phyloP scores from a whole-genome alignment of 805 yeast genomes.

The Schwanniomyces yamadae region DNA sequence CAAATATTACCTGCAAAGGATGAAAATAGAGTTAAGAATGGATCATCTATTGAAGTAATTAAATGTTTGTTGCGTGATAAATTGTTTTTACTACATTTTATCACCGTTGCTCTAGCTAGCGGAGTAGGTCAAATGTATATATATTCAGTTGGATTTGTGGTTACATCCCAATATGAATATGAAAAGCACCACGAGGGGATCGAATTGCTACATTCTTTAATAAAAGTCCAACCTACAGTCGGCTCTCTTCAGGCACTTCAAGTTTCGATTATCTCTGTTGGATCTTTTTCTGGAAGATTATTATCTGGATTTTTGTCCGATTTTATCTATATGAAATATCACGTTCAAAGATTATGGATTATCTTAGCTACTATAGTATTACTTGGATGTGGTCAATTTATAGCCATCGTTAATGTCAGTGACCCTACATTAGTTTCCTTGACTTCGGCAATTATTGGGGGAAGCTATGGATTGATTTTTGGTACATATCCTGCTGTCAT shows the following conservation, averaged over 20 bases:
- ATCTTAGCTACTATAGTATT: slow-evolving; percentile 44
- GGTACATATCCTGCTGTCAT: slow-evolving; percentile 76
- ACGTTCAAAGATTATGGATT: slow-evolving; percentile 67
- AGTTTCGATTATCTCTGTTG: slow-evolving; percentile 63
- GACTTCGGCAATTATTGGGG: slow-evolving; percentile 58
- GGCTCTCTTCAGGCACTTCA: slow-evolving; percentile 64
- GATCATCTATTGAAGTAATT: slow-evolving; percentile 17
- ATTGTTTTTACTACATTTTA: slow-evolving; percentile 49
- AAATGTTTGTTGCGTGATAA: slow-evolving; percentile 20
- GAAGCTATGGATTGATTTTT: slow-evolving; percentile 66
- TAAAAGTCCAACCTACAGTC: slow-evolving; percentile 14
- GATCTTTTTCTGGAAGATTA: slow-evolving; percentile 65
- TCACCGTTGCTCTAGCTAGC: slow-evolving; percentile 55
- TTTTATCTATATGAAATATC: slow-evolving; percentile 47
- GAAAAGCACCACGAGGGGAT: slow-evolving; percentile 1
- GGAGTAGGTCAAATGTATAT: slow-evolving; percentile 74
- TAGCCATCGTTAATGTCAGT: slow-evolving; percentile 25
- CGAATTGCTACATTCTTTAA: neutral
- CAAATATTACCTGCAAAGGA: slow-evolving; percentile 1
- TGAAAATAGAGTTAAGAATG: neutral
- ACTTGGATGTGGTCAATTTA: slow-evolving; percentile 37
- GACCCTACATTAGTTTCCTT: slow-evolving; percentile 38
- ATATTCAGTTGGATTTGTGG: slow-evolving; percentile 72
- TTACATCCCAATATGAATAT: slow-evolving; percentile 40
- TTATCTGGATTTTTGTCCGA: slow-evolving; percentile 68